Conservation (phyloP, 1,139 yeast species). For the Groenewaldozyma auringiensis region DNA sequence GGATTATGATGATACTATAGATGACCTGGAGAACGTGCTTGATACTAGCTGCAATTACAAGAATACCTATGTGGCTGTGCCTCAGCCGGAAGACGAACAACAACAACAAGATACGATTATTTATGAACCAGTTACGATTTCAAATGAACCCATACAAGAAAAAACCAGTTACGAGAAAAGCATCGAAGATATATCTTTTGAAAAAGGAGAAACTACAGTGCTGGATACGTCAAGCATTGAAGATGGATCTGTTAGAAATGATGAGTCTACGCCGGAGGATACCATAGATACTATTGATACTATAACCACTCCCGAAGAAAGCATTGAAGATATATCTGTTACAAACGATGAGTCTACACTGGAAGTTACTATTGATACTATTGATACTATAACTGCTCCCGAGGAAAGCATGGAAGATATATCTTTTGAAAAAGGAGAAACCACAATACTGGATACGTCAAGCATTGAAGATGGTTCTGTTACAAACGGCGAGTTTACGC, state of each 20-base stretch:
- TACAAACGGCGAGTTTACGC: background rate
- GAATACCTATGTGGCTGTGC: constrained; percentile 9
- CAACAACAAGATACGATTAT: background rate
- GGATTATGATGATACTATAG: constrained; percentile 10
- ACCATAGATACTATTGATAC: background rate
- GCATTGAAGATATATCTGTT: background rate
- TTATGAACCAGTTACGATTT: too few species aligned
- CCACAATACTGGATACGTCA: background rate
- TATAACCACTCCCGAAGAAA: background rate
- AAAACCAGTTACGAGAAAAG: background rate
- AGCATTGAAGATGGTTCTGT: background rate
- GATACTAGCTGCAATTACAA: constrained; percentile 17
- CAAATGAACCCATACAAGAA: background rate
- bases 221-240: background rate
- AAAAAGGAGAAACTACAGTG: background rate
- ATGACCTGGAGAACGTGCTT: constrained; percentile 17
- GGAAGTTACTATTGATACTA: background rate
- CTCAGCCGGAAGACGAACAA: background rate
- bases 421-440: background rate
- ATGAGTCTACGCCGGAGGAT: background rate
- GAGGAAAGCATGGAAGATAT: background rate
- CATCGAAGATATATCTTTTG: background rate
- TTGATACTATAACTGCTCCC: background rate
- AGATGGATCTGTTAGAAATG: background rate
- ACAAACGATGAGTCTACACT: background rate